Percentiles rank a stretch among this genome's conserved stretches.
phyloP scores from a whole-genome alignment of 805 yeast species.

The Candida coleopterorum region DNA sequence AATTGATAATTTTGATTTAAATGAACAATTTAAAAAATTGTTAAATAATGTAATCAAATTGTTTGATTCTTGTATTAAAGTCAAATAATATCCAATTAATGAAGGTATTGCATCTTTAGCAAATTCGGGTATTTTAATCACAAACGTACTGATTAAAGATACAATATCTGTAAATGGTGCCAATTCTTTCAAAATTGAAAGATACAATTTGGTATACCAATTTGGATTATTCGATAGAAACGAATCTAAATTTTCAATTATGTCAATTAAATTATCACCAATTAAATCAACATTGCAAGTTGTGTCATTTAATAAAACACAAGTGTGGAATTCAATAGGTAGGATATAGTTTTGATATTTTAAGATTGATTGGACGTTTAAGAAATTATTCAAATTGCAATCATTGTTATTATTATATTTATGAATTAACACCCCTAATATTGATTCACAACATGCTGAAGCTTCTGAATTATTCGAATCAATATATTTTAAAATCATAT shows the following conservation, averaged over 20 bases:
- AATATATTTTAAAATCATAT: constrained; percentile 16
- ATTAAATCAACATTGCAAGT: constrained; percentile 10
- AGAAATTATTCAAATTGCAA: constrained; percentile 16
- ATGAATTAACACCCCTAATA: constrained; percentile 36
- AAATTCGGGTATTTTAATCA: constrained; percentile 11
- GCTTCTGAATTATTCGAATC: constrained; percentile 14
- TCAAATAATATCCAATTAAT: constrained; percentile 21
- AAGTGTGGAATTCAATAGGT: constrained; percentile 32
- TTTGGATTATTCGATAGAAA: constrained; percentile 12
- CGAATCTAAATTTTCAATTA: constrained; percentile 11
- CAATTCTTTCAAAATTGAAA: constrained; percentile 31
- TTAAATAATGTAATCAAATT: constrained; percentile 10
- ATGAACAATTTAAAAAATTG: constrained; percentile 8
- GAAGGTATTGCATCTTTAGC: constrained; percentile 19
- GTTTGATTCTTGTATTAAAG: constrained; percentile 10
- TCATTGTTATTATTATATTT: constrained; percentile 15
- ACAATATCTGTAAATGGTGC: constrained; percentile 22
- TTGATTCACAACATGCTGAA: constrained; percentile 30
- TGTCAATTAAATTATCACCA: constrained; percentile 11
- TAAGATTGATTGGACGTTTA: constrained; percentile 18
- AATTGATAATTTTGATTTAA: constrained; percentile 8
- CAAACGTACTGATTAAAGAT: constrained; percentile 29
- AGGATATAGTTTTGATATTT: constrained; percentile 16
- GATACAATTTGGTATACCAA: constrained; percentile 28
- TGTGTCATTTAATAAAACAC: constrained; percentile 25